Evolutionary conservation across 345 rosid species (phyloP), one percentile per base, ranked within the genome.

Genomic region (Eucalyptus caleyi): DNA sequence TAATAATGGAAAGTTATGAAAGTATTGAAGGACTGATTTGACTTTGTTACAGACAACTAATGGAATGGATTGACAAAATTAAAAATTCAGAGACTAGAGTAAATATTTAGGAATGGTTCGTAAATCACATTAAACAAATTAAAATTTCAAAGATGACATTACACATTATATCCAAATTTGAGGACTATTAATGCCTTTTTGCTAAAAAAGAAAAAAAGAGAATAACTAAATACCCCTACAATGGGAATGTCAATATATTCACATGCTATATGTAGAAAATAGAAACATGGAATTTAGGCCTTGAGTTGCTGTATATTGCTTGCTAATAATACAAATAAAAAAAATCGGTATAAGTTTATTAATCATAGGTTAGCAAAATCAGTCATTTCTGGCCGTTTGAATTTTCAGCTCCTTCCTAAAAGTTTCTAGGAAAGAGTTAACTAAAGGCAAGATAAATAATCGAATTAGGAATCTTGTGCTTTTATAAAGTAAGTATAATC

Each of bases 11-110:
- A 16, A 51, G 8, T 51, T 51, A 51, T 51, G 0, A 51, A 51
- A 51, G 54, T 3, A 16, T 51, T 51, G 21, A 51, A 51, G 21
- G 54, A 51, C 2, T 51, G 4, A 51, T 51, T 51, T 51, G 4
- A 16, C 54, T 51, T 51, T 51, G 2, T 6, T 16, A 51, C 0
- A 51, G 8, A 51, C 1, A 51, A 3, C 0, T 27, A 27, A 27
- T 27, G 8, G 2, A 60, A 0, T 27, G 11, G 67, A 60, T 27
- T 26, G 32, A 60, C 26, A 0, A 26, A 0, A 60, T 27, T 26
- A 12, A 60, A 60, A 60, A 0, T 60, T 60, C 1, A 27, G 16
- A 27, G 8, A 60, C 15, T 60, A 60, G 1, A 21, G 4, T 27
- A 11, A 60, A 26, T 2, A 60, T 60, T 60, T 60, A 60, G 7